Conservation (phyloP, 1,284 basidiomycete species). For the Moesziomyces parantarcticus region DNA sequence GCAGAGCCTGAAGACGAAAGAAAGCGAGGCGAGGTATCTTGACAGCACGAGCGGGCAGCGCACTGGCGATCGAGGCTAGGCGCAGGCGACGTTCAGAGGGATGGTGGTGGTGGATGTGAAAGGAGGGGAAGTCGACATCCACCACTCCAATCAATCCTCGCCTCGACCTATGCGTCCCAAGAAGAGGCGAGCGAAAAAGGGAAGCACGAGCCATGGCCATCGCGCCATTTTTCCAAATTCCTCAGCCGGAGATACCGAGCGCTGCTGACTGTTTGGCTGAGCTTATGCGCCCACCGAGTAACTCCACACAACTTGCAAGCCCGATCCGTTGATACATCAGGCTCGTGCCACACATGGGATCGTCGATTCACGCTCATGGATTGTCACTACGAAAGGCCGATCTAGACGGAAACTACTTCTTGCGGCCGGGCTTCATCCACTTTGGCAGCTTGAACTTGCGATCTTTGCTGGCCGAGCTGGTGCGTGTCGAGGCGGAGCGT, state of each 20-base stretch:
- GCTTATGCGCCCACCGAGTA: neutral
- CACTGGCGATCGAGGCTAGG: neutral
- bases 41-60: constrained; percentile 1
- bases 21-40: constrained; percentile 23
- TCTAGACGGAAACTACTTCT: constrained; percentile 2
- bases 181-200: no score
- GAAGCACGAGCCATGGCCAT: no score
- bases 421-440: constrained; percentile 34
- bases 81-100: neutral
- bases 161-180: no score
- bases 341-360: no score
- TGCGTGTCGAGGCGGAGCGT: constrained; percentile 12
- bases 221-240: no score
- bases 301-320: neutral
- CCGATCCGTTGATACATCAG: no score
- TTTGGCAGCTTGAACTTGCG: constrained; percentile 40
- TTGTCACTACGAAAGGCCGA: no score
- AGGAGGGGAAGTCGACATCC: no score
- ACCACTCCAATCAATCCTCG: no score
- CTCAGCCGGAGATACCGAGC: no score
- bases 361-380: no score
- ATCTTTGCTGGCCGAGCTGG: constrained; percentile 16
- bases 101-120: no score
- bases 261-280: neutral
- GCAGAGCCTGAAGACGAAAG: constrained; percentile 11